A percentile compares a stretch with the other conserved stretches of the same genome.
Conservation (phyloP, 1,284 basidiomycete genomes). For the Sporisorium iseilematis-ciliati region DNA sequence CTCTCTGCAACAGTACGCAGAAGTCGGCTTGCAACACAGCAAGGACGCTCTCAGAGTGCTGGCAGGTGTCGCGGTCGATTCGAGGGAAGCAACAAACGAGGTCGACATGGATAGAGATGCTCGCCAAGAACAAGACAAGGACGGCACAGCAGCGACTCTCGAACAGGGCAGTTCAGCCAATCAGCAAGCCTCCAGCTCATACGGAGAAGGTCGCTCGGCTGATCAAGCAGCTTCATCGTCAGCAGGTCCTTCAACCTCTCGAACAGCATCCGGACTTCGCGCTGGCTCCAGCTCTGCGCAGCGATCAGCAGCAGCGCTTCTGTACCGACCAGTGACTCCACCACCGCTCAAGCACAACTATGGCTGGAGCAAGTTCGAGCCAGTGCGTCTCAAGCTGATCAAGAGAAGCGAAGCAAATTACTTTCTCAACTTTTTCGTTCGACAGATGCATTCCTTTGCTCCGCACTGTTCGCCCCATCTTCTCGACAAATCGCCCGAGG, state of each 20-base stretch:
- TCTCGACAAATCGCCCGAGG: constrained; percentile 49
- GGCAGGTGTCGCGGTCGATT: constrained; percentile 48
- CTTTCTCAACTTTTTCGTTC: constrained; percentile 56
- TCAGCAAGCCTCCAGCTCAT: constrained; percentile 1
- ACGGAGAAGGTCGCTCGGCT: constrained; percentile 7
- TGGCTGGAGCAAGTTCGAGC: constrained; percentile 57
- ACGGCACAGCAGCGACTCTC: neutral
- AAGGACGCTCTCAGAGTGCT: constrained; percentile 50
- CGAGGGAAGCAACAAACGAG: constrained; percentile 27
- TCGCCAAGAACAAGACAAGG: neutral
- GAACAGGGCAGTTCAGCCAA: neutral
- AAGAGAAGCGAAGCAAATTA: constrained; percentile 48
- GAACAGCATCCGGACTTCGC: constrained; percentile 17
- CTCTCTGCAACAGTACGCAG: constrained; percentile 47
- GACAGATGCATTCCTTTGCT: constrained; percentile 54
- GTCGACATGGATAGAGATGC: constrained; percentile 3
- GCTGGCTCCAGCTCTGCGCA: constrained; percentile 10
- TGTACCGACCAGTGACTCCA: constrained; percentile 40
- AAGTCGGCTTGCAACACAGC: constrained; percentile 50
- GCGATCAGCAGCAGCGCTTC: constrained; percentile 32
- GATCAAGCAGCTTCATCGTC: constrained; percentile 13
- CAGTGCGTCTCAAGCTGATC: constrained; percentile 53
- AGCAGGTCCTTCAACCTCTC: constrained; percentile 1
- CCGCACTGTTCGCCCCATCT: constrained; percentile 53
- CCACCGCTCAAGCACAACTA: constrained; percentile 52